These are phyloP conservation scores for Friedmanniomyces endolithicus DNA, from an alignment of 495 filamentous ascomycete genomes.

Conservation along the genomic window DNA sequence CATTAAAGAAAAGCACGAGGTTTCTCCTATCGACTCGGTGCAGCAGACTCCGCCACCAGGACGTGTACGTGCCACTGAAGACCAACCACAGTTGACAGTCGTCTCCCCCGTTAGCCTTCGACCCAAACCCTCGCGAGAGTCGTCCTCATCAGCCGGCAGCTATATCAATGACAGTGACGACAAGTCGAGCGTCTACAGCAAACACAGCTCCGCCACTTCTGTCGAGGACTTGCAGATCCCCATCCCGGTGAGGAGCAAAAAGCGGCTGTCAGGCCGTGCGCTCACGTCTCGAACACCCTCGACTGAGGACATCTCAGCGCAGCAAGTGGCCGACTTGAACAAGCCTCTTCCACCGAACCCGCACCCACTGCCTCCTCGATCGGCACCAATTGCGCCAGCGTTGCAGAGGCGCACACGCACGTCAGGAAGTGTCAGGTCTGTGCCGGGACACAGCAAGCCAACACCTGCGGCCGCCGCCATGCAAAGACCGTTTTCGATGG, in stretches of 20 bases:
- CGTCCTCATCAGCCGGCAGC: slow-evolving; percentile 6
- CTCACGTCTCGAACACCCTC: neutral
- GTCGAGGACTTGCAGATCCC: slow-evolving; percentile 6
- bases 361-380: neutral
- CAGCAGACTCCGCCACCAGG: neutral
- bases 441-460: neutral
- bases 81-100: neutral
- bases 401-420: neutral
- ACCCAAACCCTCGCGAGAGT: neutral
- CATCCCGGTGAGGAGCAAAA: neutral
- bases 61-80: neutral
- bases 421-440: neutral
- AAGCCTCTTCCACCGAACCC: slow-evolving; percentile 15
- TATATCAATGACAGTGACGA: slow-evolving; percentile 1
- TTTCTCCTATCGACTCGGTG: neutral
- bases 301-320: neutral
- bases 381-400: neutral
- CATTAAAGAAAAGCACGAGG: neutral
- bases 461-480: neutral
- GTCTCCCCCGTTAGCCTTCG: neutral
- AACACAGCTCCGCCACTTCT: slow-evolving; percentile 20
- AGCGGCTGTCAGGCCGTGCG: neutral
- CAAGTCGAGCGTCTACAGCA: slow-evolving; percentile 11
- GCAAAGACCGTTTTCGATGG: neutral
- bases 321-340: slow-evolving; percentile 3